Evolutionary conservation across 352 stramenopile species (phyloP).

Genomic region (Phytopythium oedochilum): DNA sequence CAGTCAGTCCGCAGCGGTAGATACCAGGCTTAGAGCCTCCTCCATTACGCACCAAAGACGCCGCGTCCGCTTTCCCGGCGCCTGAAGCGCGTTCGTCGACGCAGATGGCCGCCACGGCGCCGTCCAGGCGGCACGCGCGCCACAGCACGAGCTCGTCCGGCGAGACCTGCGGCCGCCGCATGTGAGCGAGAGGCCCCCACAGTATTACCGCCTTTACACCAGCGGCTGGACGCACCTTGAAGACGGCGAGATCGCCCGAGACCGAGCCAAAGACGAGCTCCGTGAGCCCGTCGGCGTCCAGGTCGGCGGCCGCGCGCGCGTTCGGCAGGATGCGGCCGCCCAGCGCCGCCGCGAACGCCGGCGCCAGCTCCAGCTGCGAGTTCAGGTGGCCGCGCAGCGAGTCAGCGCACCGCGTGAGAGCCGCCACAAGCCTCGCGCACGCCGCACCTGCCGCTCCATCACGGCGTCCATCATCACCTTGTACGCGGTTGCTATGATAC

Average conservation of each 20-base stretch:
- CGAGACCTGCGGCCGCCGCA: conserved; percentile 51
- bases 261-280: conserved; percentile 70
- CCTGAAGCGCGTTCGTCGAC: conserved; percentile 30
- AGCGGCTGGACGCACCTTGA: conserved; percentile 40
- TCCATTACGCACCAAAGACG: neutral
- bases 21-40: too few species aligned
- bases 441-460: neutral
- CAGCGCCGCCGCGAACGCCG: conserved; percentile 51
- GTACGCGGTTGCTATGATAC: too few species aligned
- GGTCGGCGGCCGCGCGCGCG: conserved; percentile 54
- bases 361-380: conserved; percentile 58
- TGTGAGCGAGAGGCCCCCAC: too few species aligned
- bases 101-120: conserved; percentile 69
- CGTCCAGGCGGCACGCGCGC: conserved; percentile 53
- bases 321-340: conserved; percentile 69
- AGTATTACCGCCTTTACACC: too few species aligned
- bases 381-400: neutral
- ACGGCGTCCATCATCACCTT: too few species aligned
- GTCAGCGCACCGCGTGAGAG: too few species aligned
- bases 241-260: conserved; percentile 53
- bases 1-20: neutral
- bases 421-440: neutral
- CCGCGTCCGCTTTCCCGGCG: conserved; percentile 9
- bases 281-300: conserved; percentile 56
- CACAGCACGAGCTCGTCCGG: conserved; percentile 45